phyloP scores from a whole-genome alignment of 2,329 filamentous ascomycete genomes.

The Fusarium pininemorale region DNA sequence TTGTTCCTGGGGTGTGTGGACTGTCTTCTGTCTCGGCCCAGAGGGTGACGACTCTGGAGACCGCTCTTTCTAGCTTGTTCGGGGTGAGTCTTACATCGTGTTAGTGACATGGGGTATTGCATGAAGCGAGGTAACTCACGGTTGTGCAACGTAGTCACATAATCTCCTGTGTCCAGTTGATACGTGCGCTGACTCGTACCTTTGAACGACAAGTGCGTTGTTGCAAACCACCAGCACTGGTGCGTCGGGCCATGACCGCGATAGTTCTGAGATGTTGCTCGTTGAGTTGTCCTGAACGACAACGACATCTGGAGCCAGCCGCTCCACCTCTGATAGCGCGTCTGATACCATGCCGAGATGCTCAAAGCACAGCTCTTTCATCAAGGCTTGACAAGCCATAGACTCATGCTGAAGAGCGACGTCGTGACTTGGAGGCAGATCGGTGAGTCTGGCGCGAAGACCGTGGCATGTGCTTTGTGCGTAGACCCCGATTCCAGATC shows the following conservation, averaged over 20 bases:
- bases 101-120: background rate
- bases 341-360: slow-evolving; percentile 4
- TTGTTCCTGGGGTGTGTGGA: background rate
- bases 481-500: background rate
- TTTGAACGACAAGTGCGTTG: slow-evolving; percentile 43
- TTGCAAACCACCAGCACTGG: slow-evolving; percentile 46
- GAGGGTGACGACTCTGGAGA: background rate
- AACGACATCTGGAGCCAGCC: slow-evolving; percentile 36
- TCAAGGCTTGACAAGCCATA: background rate
- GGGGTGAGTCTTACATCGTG: slow-evolving; percentile 42
- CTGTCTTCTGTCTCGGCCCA: background rate
- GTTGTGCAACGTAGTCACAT: slow-evolving; percentile 50
- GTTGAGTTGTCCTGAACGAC: slow-evolving; percentile 21
- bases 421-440: rapidly evolving
- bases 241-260: background rate
- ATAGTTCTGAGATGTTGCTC: background rate
- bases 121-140: slow-evolving; percentile 36
- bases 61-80: slow-evolving; percentile 46
- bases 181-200: slow-evolving; percentile 18
- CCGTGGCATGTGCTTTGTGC: background rate
- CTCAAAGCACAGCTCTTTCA: background rate
- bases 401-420: background rate
- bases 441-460: background rate
- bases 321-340: background rate
- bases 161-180: slow-evolving; percentile 22